Evolutionary conservation across 257 asterid species (phyloP), one percentile per base, ranked within the genome.

Genomic region (Solanum pennellii): DNA sequence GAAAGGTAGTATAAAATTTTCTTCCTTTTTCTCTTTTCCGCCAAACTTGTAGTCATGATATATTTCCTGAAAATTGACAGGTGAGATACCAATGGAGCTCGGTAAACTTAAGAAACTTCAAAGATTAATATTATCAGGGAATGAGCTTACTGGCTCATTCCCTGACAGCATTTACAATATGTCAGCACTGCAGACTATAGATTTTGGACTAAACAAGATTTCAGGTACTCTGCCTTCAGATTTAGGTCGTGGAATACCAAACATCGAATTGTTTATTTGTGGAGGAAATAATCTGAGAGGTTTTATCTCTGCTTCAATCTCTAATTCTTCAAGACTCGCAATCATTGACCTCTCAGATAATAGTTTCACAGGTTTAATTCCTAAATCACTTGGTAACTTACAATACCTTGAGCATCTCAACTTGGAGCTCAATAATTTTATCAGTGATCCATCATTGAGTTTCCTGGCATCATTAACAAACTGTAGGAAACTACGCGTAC

Each of bases 41-140:
- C 65, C 65, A 18, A 1, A 56, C 3, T 56, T 7, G 65, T 56
- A 56, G 11, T 56, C 65, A 18, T 35, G 37, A 35, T 56, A 56
- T 56, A 56, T 56, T 56, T 7, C n/a, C 60, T 21, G 9, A 16
- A 59, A 59, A 47, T 21, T 59, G 27, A 59, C 27, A 21, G 68
- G 27, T 21, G 68, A 59, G 68, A 59, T 59, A 59, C 68, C 68
- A 20, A 10, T 59, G 68, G 68, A 59, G 27, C 27, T 60, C 9
- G 68, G 6, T 60, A 60, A 23, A 0, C 69, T 60, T 60, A 0
- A 60, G 69, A 60, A 60, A 23, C 69, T 60, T 21, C 29, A 60
- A 2, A 0, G 1, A 5, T 47, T 47, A 13, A 2, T 0, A 23
- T 62, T 62, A 23, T 1, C n/a, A 2, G 0, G 0, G 6, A 71